These are phyloP conservation scores for Trypanosoma vivax DNA, from an alignment of 208 protist species.

Conservation along the genomic window DNA sequence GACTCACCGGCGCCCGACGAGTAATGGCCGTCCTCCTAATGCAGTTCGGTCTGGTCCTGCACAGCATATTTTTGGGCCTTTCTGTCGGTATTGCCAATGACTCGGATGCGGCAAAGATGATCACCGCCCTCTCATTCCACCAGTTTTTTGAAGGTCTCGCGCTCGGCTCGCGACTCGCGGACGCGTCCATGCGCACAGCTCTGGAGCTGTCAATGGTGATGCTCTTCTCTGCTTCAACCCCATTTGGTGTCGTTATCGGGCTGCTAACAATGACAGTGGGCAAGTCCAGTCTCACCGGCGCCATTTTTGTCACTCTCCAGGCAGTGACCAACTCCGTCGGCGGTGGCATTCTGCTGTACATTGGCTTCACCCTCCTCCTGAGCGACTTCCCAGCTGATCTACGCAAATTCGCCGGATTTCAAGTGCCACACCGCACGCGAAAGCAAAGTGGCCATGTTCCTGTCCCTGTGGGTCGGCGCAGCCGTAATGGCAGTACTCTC, in stretches of 20 bases:
- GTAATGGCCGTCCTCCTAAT: slow-evolving; percentile 14
- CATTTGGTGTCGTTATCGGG: slow-evolving; percentile 28
- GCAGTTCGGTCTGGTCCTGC: slow-evolving; percentile 45
- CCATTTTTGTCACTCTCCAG: slow-evolving; percentile 31
- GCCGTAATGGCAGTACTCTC: slow-evolving; percentile 19
- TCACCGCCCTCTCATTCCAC: slow-evolving; percentile 20
- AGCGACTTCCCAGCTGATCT: slow-evolving; percentile 48
- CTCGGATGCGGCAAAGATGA: slow-evolving; percentile 7
- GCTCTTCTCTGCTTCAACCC: slow-evolving; percentile 49
- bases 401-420: slow-evolving; percentile 2
- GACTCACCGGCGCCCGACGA: not conserved
- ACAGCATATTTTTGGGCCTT: slow-evolving; percentile 64
- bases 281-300: slow-evolving; percentile 19
- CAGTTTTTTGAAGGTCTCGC: slow-evolving; percentile 27
- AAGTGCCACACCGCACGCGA: not conserved
- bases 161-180: slow-evolving; percentile 16
- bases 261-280: slow-evolving; percentile 20
- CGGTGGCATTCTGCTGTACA: slow-evolving; percentile 57
- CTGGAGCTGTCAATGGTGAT: slow-evolving; percentile 31
- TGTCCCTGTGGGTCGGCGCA: slow-evolving; percentile 26
- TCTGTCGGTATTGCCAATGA: slow-evolving; percentile 43
- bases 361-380: slow-evolving; percentile 42
- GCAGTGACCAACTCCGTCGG: slow-evolving; percentile 39
- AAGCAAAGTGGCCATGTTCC: slow-evolving; percentile 28
- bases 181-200: slow-evolving; percentile 11